Evolutionary conservation across 2,329 filamentous ascomycete genomes (phyloP), one percentile per base, ranked within the genome.

Genomic region (Penicillium capsulatum): DNA sequence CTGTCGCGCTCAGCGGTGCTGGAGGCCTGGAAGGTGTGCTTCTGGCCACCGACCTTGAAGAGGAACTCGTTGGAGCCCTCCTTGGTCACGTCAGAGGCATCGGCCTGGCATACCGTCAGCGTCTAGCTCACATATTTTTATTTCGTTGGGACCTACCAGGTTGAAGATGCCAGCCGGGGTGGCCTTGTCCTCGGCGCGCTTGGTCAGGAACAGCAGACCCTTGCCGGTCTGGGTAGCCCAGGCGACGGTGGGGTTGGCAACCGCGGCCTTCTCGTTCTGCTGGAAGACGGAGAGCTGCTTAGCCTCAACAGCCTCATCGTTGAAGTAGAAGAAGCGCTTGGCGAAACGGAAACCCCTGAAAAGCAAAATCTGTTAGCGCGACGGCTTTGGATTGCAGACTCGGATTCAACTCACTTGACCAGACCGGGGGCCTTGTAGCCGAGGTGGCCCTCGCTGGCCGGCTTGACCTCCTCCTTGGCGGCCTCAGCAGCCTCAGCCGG

Each of bases 191-290:
- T 81, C 77, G 36, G 77, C 74, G 69, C 86, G 83, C 80, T 91
- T 89, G 69, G 84, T 83, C 69, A 87, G 86, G 77, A 94, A 95
- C 29, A 97, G 75, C 14, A 97, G 84, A 62, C 92, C 92, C 76
- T 94, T 94, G 67, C 91, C 91, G 44, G 91, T 96, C 76, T 94
- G 81, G 55, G 81, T 82, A 49, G 91, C 88, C 88, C 92, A 96
- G 24, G 92, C 85, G 54, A 81, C 84, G 56, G 84, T 84, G 53
- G 86, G 77, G 72, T 94, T 84, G 46, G 85, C 83, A 52, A 83
- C 75, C 38, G 82, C 76, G 40, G 83, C 76, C 83, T 96, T 96
- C 79, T 95, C 89, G 59, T 81, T 83, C 71, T 89, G 87, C 56
- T 94, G 76, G 74, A 91, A 96, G 57, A 76, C 71, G 54, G 75